These are phyloP conservation scores for Lachancea lanzarotensis DNA, from an alignment of 805 yeast genomes.

Conservation along the genomic window DNA sequence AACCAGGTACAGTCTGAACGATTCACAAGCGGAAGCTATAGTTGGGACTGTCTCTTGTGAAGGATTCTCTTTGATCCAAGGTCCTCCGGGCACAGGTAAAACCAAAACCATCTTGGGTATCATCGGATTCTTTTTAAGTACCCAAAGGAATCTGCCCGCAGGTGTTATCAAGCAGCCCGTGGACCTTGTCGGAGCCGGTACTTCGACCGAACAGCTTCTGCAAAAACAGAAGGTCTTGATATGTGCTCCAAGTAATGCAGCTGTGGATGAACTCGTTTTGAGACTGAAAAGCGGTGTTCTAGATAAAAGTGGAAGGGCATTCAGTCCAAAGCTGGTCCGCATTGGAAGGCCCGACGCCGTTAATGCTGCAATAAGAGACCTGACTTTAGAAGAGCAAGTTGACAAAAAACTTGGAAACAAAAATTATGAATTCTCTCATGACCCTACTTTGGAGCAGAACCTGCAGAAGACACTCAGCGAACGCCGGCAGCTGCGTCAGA, in stretches of 20 bases:
- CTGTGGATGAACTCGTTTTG: slow-evolving; percentile 89
- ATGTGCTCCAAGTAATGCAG: slow-evolving; percentile 99
- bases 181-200: slow-evolving; percentile 9
- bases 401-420: slow-evolving; percentile 48
- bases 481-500: slow-evolving; percentile 47
- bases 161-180: slow-evolving; percentile 32
- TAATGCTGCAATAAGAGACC: slow-evolving; percentile 70
- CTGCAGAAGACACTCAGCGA: slow-evolving; percentile 49
- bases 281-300: slow-evolving; percentile 71
- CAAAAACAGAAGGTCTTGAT: slow-evolving; percentile 59
- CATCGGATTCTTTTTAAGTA: slow-evolving; percentile 66
- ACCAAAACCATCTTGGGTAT: slow-evolving; percentile 94
- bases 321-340: slow-evolving; percentile 68
- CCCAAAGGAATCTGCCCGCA: slow-evolving; percentile 20
- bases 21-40: slow-evolving; percentile 88
- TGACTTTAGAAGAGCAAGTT: slow-evolving; percentile 80
- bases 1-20: slow-evolving; percentile 55
- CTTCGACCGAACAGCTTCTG: slow-evolving; percentile 19
- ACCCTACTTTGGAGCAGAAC: slow-evolving; percentile 42
- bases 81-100: slow-evolving; percentile 99
- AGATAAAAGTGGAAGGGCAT: slow-evolving; percentile 45
- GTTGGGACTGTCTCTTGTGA: slow-evolving; percentile 55
- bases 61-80: slow-evolving; percentile 91
- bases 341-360: slow-evolving; percentile 87
- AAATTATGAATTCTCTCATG: slow-evolving; percentile 32